A percentile compares a stretch with the other conserved stretches of the same genome.
These are phyloP conservation scores for Ophiosphaerella narmari DNA, from an alignment of 2,329 filamentous ascomycete species.

Conservation along the genomic window DNA sequence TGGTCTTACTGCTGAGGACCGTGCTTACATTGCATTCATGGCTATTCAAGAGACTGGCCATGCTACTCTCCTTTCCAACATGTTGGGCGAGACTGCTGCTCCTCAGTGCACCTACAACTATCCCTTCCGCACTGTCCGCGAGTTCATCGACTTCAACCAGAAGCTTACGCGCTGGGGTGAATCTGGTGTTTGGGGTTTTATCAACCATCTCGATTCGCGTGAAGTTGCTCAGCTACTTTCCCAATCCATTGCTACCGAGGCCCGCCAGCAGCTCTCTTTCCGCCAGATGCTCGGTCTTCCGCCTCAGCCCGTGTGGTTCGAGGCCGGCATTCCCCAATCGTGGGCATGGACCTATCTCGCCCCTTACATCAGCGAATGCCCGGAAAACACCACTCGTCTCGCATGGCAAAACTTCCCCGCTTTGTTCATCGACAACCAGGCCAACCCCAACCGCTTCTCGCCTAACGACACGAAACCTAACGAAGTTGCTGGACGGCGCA, in stretches of 20 bases:
- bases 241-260: conserved; percentile 78
- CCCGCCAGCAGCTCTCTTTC: conserved; percentile 83
- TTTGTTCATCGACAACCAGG: conserved; percentile 73
- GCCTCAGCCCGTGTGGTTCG: conserved; percentile 84
- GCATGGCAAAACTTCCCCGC: conserved; percentile 85
- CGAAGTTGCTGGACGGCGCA: conserved; percentile 66
- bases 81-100: conserved; percentile 73
- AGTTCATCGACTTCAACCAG: conserved; percentile 83
- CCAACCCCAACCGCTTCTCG: conserved; percentile 71
- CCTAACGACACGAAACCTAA: conserved; percentile 64
- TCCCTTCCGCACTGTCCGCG: conserved; percentile 72
- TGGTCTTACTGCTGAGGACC: conserved; percentile 71
- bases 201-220: conserved; percentile 76
- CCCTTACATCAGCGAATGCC: conserved; percentile 79
- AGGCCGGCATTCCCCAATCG: conserved; percentile 77
- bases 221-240: conserved; percentile 74
- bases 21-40: conserved; percentile 76
- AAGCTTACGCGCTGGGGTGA: conserved; percentile 84
- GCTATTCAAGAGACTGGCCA: conserved; percentile 77
- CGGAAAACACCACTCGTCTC: conserved; percentile 71
- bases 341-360: conserved; percentile 85
- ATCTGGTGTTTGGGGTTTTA: conserved; percentile 78
- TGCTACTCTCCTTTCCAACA: conserved; percentile 75
- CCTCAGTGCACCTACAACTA: conserved; percentile 82
- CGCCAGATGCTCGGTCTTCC: conserved; percentile 80